These are phyloP conservation scores for Microbotryomycetes sp. DNA, from an alignment of 1,284 basidiomycete species.

Conservation along the genomic window DNA sequence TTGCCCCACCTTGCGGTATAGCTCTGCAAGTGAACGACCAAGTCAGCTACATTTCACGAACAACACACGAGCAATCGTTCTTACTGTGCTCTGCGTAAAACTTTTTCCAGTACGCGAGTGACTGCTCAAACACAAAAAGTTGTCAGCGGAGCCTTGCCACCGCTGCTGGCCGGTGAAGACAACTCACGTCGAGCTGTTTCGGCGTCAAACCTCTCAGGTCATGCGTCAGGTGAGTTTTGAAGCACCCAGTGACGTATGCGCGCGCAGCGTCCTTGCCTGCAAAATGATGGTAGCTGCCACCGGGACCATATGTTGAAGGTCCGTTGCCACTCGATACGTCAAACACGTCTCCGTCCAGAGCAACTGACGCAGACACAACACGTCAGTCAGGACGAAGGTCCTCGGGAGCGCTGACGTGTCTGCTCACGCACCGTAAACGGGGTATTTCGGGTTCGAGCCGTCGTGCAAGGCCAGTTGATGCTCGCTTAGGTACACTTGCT, in stretches of 20 bases:
- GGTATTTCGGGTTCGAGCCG: conserved; percentile 59
- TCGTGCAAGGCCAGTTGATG: conserved; percentile 61
- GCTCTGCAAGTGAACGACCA: conserved; percentile 5
- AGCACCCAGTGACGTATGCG: conserved; percentile 88
- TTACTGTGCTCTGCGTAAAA: conserved; percentile 71
- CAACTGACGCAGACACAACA: neutral
- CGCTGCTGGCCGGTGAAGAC: neutral
- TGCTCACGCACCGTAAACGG: conserved; percentile 61
- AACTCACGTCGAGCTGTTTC: conserved; percentile 53
- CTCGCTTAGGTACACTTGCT: conserved; percentile 51
- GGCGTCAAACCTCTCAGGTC: conserved; percentile 73
- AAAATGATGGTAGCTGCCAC: conserved; percentile 78
- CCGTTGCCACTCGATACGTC: conserved; percentile 70
- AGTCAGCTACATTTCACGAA: neutral
- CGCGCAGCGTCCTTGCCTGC: conserved; percentile 79
- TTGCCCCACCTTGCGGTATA: conserved; percentile 53
- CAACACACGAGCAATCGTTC: conserved; percentile 48
- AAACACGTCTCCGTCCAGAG: conserved; percentile 81
- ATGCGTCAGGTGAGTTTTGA: conserved; percentile 76
- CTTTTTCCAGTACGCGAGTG: conserved; percentile 74
- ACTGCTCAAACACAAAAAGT: conserved; percentile 50
- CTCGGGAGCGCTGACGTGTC: neutral
- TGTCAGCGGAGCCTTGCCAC: neutral
- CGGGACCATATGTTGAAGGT: conserved; percentile 45
- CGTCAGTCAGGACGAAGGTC: too few relatives aligned